Base-by-base conservation (phyloP, 1,284 basidiomycete genomes). In the Laetiporus sulphureus region DNA sequence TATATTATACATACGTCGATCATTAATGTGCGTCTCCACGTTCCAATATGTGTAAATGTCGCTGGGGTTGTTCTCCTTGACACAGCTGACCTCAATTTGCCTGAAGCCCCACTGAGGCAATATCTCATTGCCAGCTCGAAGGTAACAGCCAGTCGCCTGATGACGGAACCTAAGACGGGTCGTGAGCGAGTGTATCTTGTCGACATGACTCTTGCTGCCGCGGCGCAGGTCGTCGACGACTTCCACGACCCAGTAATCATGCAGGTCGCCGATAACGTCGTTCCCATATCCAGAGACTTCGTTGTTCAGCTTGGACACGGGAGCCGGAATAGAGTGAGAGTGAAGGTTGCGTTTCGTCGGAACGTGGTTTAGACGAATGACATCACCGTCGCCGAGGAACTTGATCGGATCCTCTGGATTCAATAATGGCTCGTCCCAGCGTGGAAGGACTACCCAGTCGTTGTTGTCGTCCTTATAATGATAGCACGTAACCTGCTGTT, bases 391-490 rank as follows among this genome's bases (percentile, higher is more conserved):
- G 46, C 79, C 64, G 43, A 99, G 69, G 72, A 73, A 95, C 27
- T 71, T 72, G 32, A 95, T 64, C 5, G 80, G 76, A 22, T 68
- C 76, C 34, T 83, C 73, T 4, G 72, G 73, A 56, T 90, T 74
- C 52, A 85, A 73, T 0, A 66, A 63, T 1, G 78, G 69, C 45
- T 83, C 79, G 34, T 86, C 77, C 91, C 92, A 96, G 3, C 71
- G 72, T 2, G 91, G 92, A 2, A 84, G 73, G 52, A 99, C 63
- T 31, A 73, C 58, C 84, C 91, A 99, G 41, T 98, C 77, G 67
- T 99, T 99, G 74, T 99, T 99, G 44, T 83, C 80, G 64, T 99
- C 95, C 67, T 95, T 96, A 79, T 99, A 98, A 69, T 99, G 95
- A 64, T 99, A 99, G 67, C 95, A 99, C 0, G 95, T 99, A 10